Evolutionary conservation across 345 rosid genomes (phyloP).

Genomic region (Rubroshorea leprosula): DNA sequence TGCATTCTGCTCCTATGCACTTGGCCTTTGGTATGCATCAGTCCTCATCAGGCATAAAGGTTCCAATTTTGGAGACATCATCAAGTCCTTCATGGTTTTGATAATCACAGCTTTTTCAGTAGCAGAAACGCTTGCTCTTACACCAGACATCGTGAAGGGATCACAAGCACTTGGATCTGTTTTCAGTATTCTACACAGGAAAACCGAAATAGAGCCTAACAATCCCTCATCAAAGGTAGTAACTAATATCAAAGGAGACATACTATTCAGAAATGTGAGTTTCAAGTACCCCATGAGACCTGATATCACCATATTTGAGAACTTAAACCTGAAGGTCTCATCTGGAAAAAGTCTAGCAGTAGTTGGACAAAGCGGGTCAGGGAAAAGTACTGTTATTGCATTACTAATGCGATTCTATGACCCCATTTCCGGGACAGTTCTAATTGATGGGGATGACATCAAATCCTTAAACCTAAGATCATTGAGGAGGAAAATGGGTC

Average conservation of each 20-base stretch:
- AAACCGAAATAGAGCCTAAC: constrained; percentile 43
- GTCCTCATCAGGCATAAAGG: constrained; percentile 41
- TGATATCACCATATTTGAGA: constrained; percentile 43
- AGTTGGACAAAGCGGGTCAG: constrained; percentile 82
- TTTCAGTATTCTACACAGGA: constrained; percentile 53
- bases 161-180: constrained; percentile 70
- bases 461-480: constrained; percentile 57
- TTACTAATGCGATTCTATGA: constrained; percentile 74
- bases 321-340: constrained; percentile 38
- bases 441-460: constrained; percentile 58
- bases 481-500: constrained; percentile 47
- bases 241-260: constrained; percentile 43
- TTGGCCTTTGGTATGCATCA: constrained; percentile 87
- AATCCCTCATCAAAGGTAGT: constrained; percentile 34
- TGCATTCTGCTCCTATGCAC: constrained; percentile 60
- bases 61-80: constrained; percentile 48
- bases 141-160: constrained; percentile 91
- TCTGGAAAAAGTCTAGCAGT: constrained; percentile 68
- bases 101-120: constrained; percentile 53
- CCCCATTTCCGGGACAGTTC: constrained; percentile 41
- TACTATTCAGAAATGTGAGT: constrained; percentile 50
- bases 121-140: constrained; percentile 79
- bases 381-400: constrained; percentile 72
- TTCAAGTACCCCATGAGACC: constrained; percentile 73
- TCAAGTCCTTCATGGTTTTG: constrained; percentile 67